Evolutionary conservation across 352 stramenopile genomes (phyloP).

Genomic region (Blastocystis sp.): DNA sequence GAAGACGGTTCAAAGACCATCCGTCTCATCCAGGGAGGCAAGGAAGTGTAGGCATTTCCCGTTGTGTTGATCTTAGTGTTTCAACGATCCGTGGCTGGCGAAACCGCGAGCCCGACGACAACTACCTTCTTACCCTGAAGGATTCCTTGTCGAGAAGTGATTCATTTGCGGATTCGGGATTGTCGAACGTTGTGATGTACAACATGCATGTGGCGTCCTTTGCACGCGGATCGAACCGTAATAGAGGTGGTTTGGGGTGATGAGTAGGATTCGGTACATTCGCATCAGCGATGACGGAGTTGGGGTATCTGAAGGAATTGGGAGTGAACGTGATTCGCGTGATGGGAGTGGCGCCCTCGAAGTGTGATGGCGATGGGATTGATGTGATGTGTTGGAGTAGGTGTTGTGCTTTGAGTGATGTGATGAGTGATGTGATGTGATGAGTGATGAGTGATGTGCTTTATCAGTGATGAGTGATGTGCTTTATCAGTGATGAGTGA

Average conservation of each 20-base stretch:
- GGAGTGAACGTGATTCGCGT: conserved; percentile 47
- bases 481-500: no score
- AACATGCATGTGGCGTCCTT: conserved; percentile 44
- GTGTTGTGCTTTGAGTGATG: neutral
- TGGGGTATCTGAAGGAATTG: conserved; percentile 8
- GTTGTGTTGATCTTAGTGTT: conserved; percentile 8
- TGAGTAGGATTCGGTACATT: conserved; percentile 20
- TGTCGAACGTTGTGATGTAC: conserved; percentile 13
- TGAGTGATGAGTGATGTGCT: no score
- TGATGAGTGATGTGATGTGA: no score
- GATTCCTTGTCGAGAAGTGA: no score
- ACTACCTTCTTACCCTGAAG: neutral
- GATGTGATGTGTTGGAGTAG: conserved; percentile 13
- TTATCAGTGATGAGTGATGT: no score
- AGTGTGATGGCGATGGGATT: neutral
- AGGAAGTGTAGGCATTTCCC: conserved; percentile 12
- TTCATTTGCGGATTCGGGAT: no score
- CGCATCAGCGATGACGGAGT: neutral
- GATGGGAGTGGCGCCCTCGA: neutral
- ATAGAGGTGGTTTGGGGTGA: neutral
- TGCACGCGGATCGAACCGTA: neutral
- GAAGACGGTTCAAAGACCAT: neutral
- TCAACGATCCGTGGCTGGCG: neutral
- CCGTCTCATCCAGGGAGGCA: neutral
- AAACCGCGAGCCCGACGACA: conserved; percentile 5